These are phyloP conservation scores for Hypsizygus marmoreus DNA, from an alignment of 768 basidiomycete genomes.

Conservation along the genomic window DNA sequence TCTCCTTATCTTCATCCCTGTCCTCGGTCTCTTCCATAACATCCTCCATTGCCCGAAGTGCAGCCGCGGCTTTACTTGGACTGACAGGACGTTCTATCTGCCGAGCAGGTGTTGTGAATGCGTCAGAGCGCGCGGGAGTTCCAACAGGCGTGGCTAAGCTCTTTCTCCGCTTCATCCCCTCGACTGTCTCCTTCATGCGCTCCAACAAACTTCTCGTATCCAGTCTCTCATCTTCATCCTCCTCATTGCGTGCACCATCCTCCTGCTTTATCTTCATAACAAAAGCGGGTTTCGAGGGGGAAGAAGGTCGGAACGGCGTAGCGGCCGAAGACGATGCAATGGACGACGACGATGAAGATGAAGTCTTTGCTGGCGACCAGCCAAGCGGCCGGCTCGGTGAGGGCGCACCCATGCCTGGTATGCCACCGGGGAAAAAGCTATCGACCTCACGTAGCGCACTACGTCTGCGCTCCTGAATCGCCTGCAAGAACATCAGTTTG, in stretches of 20 bases:
- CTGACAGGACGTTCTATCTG: conserved; percentile 3
- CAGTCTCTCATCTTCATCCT: conserved; percentile 34
- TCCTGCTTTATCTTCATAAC: conserved; percentile 15
- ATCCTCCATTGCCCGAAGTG: conserved; percentile 4
- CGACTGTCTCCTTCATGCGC: conserved; percentile 51
- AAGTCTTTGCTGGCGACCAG: conserved; percentile 22
- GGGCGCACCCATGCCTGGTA: conserved; percentile 49
- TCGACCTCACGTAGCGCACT: conserved; percentile 54
- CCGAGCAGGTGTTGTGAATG: neutral
- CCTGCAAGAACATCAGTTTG: conserved; percentile 30
- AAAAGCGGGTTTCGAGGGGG: conserved; percentile 13
- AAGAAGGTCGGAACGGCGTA: too few species aligned
- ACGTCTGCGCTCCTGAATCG: conserved; percentile 62
- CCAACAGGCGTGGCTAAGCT: conserved; percentile 31
- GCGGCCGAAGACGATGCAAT: neutral
- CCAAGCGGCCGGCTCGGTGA: conserved; percentile 6
- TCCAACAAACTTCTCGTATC: conserved; percentile 47
- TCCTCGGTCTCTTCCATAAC: conserved; percentile 27
- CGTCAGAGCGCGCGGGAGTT: conserved; percentile 11
- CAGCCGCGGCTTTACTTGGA: conserved; percentile 8
- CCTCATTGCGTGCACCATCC: conserved; percentile 18
- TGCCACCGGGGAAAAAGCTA: conserved; percentile 53
- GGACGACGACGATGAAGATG: conserved; percentile 6
- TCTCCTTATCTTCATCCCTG: conserved; percentile 18
- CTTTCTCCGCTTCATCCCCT: conserved; percentile 46